Evolutionary conservation across 2,329 filamentous ascomycete species (phyloP).

Genomic region (Curvularia eragrostidis): DNA sequence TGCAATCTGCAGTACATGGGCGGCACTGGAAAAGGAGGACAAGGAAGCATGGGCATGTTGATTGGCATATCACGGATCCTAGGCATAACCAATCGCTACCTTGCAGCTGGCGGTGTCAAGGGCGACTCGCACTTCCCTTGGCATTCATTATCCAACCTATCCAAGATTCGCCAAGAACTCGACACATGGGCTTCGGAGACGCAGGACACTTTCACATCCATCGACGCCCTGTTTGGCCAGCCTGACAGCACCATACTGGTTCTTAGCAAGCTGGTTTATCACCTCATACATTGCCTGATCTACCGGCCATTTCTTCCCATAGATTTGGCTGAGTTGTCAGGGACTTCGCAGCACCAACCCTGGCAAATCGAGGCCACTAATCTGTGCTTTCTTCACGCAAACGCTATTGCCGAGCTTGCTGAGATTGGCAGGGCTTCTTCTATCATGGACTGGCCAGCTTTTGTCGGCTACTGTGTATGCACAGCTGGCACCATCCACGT

Average conservation of each 20-base stretch:
- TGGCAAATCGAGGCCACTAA: constrained; percentile 94
- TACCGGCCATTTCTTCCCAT: constrained; percentile 88
- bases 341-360: constrained; percentile 82
- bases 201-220: constrained; percentile 77
- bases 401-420: constrained; percentile 82
- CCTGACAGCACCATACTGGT: constrained; percentile 79
- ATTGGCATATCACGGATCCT: constrained; percentile 85
- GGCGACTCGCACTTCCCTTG: constrained; percentile 90
- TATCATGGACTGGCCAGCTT: constrained; percentile 82
- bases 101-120: constrained; percentile 84
- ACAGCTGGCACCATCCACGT: constrained; percentile 89
- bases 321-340: constrained; percentile 79
- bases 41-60: constrained; percentile 79
- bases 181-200: constrained; percentile 86
- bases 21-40: constrained; percentile 71
- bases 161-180: constrained; percentile 83
- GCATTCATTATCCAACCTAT: constrained; percentile 84
- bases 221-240: constrained; percentile 77
- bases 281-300: constrained; percentile 84
- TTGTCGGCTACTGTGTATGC: constrained; percentile 85
- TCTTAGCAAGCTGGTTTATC: constrained; percentile 85
- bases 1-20: constrained; percentile 79
- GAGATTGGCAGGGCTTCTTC: constrained; percentile 77
- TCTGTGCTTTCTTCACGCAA: constrained; percentile 84
- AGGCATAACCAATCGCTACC: constrained; percentile 81